These are phyloP conservation scores for Linaria vulgaris DNA, from an alignment of 257 asterid species.

Conservation along the genomic window DNA sequence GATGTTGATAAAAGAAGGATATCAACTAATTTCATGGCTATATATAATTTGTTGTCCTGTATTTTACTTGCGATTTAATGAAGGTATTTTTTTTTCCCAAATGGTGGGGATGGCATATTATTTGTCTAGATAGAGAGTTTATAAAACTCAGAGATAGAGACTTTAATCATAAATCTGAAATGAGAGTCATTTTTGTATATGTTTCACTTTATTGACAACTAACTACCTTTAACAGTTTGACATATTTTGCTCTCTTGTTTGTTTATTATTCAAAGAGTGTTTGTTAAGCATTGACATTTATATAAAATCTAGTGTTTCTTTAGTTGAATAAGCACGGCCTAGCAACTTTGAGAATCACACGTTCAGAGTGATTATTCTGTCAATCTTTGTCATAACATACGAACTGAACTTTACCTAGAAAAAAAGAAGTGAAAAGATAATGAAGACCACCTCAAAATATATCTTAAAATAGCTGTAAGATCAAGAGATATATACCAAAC, in stretches of 20 bases:
- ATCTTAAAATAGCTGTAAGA: constrained; percentile 11
- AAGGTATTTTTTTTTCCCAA: no score
- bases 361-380: constrained; percentile 25
- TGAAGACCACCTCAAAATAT: neutral
- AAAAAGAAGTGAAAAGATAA: constrained; percentile 11
- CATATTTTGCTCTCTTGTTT: neutral
- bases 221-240: neutral
- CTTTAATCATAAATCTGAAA: no score
- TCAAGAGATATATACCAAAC: constrained; percentile 38
- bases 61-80: no score
- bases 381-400: constrained; percentile 14
- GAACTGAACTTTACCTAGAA: constrained; percentile 36
- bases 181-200: neutral
- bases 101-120: no score
- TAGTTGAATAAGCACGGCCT: neutral
- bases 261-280: constrained; percentile 4
- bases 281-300: neutral
- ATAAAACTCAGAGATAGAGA: no score
- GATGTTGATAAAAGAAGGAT: no score
- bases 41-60: no score
- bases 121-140: no score
- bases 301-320: neutral
- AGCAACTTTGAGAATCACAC: constrained; percentile 22
- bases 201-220: neutral
- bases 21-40: no score